These are phyloP conservation scores for Monilinia vaccinii-corymbosi DNA, from an alignment of 2,329 filamentous ascomycete genomes.

Conservation along the genomic window DNA sequence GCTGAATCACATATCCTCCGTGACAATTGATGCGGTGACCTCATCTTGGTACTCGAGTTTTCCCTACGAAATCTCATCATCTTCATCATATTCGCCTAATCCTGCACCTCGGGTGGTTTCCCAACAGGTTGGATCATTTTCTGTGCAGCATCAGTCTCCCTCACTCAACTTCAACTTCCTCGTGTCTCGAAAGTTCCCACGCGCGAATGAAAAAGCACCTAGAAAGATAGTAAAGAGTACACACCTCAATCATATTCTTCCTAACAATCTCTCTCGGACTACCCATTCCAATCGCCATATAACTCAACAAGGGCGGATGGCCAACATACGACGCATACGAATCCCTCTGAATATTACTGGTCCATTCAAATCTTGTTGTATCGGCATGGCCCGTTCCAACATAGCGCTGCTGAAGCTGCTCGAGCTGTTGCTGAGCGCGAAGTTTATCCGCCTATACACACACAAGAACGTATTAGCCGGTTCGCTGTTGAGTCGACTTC, in stretches of 20 bases:
- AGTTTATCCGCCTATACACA: conserved; percentile 78
- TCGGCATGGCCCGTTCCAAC: conserved; percentile 94
- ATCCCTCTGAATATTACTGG: conserved; percentile 90
- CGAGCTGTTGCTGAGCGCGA: conserved; percentile 93
- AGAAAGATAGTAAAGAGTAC: conserved; percentile 16
- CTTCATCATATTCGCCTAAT: conserved; percentile 23
- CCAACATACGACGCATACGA: conserved; percentile 83
- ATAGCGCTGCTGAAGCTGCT: conserved; percentile 91
- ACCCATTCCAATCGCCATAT: conserved; percentile 83
- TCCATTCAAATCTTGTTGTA: conserved; percentile 96
- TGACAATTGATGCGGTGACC: neutral
- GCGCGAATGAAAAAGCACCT: no score
- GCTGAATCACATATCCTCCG: neutral
- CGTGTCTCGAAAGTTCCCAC: no score
- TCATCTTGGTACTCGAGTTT: neutral
- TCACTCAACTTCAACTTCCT: neutral
- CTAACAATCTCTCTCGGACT: conserved; percentile 74
- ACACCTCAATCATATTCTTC: conserved; percentile 66
- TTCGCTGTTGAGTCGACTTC: neutral
- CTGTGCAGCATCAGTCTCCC: conserved; percentile 29
- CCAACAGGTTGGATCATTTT: conserved; percentile 63
- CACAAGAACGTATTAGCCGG: neutral
- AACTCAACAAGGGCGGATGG: conserved; percentile 78
- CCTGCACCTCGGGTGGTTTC: conserved; percentile 51
- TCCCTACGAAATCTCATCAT: no score